Conservation (phyloP, 2,329 filamentous ascomycete species). For the Corniculantispora saksenae region DNA sequence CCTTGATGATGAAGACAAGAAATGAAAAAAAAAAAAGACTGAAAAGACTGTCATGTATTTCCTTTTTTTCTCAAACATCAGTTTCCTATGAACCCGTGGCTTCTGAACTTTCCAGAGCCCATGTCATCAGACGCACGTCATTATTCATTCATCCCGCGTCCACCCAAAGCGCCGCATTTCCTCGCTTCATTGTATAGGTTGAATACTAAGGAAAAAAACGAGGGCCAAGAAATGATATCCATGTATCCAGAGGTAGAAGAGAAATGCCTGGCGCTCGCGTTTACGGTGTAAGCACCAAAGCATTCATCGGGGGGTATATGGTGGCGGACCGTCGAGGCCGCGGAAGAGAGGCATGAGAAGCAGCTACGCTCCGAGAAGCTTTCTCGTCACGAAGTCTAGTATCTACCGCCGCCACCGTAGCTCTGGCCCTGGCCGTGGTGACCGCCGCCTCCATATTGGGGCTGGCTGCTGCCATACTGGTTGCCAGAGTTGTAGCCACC, state of each 20-base stretch:
- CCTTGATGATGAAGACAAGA: background rate
- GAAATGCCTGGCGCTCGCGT: background rate
- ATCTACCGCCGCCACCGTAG: conserved; percentile 4
- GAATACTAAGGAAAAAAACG: background rate
- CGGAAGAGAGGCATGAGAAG: background rate
- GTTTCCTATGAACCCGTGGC: background rate
- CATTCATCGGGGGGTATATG: background rate
- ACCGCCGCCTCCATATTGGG: conserved; percentile 15
- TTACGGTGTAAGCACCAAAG: background rate
- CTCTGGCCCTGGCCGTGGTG: conserved; percentile 16
- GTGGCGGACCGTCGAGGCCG: background rate
- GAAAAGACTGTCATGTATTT: conserved; percentile 1
- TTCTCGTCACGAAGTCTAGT: background rate
- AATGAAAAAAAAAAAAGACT: background rate
- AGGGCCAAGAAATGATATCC: background rate
- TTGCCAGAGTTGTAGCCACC: conserved; percentile 10
- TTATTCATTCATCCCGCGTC: conserved; percentile 16
- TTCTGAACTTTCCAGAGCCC: background rate
- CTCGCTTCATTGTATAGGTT: conserved; percentile 6
- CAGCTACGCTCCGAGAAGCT: background rate
- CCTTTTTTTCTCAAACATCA: background rate
- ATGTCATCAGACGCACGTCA: conserved; percentile 13
- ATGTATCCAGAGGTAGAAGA: conserved; percentile 5
- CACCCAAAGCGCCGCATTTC: conserved; percentile 7
- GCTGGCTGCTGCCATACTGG: conserved; percentile 11